Base-by-base conservation (phyloP, 2,329 filamentous ascomycete species). In the Cladosporium sp. region DNA sequence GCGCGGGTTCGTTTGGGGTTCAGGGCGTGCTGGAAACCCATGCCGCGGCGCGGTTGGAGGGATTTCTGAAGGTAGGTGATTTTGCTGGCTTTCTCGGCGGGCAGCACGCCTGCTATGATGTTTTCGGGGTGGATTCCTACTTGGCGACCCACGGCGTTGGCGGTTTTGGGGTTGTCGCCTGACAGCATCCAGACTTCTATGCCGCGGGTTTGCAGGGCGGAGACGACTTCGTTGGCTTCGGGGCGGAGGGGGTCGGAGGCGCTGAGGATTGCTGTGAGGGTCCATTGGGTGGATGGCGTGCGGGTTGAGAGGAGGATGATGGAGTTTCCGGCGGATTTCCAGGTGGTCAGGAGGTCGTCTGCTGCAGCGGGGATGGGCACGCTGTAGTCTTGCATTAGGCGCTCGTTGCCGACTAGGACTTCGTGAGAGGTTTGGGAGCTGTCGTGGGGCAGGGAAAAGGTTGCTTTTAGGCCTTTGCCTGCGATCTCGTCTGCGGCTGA, bases 161-260 rank as follows among this genome's bases (percentile, higher is more conserved):
- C 91, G 0, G 91, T 96, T n/a, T 75, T 83, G n/a, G 75, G 72
- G 62, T 95, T 95, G 72, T 96, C 91, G 25, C 91, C 91, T 0
- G 89, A 94, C 32, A 95, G 83, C 88, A 96, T 94, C 82, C 85
- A 95, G 3, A 95, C 86, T 27, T 83, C 79, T 40, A 86, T 83
- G 16, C 85, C 82, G 13, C 79, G 78, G 4, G 76, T 68, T 38
- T 80, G 78, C 0, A 51, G 30, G 3, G 82, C 7, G 72, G 62
- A 1, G 71, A 68, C 50, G 15, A 59, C 52, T 11, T 49, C 49
- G 11, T 36, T 30, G 0, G 89, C 83, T 67, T 94, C 88, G 0
- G 81, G 78, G 2, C 91, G 85, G 55, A 95, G 79, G 1, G 88
- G 83, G 58, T 96, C 91, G 0, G 90, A 84, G 42, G 92, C 84